phyloP scores from a whole-genome alignment of 768 basidiomycete genomes.

The Suillus sp. region DNA sequence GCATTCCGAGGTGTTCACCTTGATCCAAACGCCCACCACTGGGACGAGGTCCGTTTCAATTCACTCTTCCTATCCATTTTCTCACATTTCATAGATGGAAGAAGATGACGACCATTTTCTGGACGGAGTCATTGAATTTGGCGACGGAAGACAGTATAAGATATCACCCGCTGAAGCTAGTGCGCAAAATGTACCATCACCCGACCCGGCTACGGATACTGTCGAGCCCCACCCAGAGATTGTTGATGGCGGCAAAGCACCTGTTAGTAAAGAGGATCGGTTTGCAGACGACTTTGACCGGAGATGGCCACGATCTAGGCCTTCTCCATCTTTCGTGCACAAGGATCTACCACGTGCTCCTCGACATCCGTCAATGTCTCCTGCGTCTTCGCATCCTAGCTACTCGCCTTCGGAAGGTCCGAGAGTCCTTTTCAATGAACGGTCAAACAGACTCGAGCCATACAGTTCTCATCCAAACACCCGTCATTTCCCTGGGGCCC shows the following conservation, averaged over 20 bases:
- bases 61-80: conserved; percentile 9
- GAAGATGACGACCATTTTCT: conserved; percentile 93
- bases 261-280: conserved; percentile 73
- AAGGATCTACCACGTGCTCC: conserved; percentile 42
- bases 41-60: conserved; percentile 84
- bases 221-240: conserved; percentile 15
- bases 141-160: conserved; percentile 90
- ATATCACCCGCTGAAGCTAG: conserved; percentile 52
- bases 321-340: conserved; percentile 45
- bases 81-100: conserved; percentile 60
- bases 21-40: conserved; percentile 92
- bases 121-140: conserved; percentile 91
- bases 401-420: conserved; percentile 59
- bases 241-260: conserved; percentile 18
- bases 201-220: conserved; percentile 15
- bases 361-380: conserved; percentile 35
- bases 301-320: conserved; percentile 84
- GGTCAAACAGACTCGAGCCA: conserved; percentile 87
- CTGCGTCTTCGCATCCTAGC: conserved; percentile 39
- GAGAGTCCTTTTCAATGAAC: conserved; percentile 92
- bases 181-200: conserved; percentile 8
- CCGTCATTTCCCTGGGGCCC: conserved; percentile 37
- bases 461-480: conserved; percentile 55
- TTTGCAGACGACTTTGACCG: conserved; percentile 95
- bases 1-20: conserved; percentile 93